phyloP scores from a whole-genome alignment of 257 asterid genomes.

The Cruciata laevipes region DNA sequence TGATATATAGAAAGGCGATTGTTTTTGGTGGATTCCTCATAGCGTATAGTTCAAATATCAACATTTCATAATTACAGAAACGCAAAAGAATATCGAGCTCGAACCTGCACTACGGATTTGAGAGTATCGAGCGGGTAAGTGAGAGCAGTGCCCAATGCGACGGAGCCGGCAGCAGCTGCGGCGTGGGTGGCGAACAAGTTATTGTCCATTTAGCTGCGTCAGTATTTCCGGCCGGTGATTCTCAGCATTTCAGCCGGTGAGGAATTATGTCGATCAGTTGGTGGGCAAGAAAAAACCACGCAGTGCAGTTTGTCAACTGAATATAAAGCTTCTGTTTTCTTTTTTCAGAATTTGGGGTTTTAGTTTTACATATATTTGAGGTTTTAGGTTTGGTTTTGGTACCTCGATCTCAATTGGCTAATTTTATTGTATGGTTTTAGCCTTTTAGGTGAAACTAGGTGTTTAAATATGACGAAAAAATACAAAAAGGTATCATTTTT shows the following conservation, averaged over 20 bases:
- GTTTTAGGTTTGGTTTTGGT: neutral
- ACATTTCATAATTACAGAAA: neutral
- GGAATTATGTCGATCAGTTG: slow-evolving; percentile 23
- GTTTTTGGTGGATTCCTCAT: too few relatives aligned
- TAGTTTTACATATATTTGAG: neutral
- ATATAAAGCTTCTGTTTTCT: neutral
- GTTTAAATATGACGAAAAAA: too few relatives aligned
- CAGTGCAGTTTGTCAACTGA: neutral
- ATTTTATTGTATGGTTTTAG: too few relatives aligned
- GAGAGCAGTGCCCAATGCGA: slow-evolving; percentile 45
- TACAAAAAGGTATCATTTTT: too few relatives aligned
- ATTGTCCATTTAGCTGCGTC: slow-evolving; percentile 46
- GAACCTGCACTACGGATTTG: slow-evolving; percentile 74
- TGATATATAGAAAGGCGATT: too few relatives aligned
- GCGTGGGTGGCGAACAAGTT: slow-evolving; percentile 55
- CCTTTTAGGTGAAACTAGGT: too few relatives aligned
- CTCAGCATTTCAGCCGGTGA: neutral
- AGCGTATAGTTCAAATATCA: too few relatives aligned
- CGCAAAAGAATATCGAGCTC: neutral
- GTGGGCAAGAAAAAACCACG: slow-evolving; percentile 9
- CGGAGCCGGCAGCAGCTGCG: slow-evolving; percentile 66
- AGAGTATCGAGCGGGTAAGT: slow-evolving; percentile 84
- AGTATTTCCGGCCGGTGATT: neutral
- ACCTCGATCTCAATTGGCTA: too few relatives aligned
- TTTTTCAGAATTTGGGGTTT: neutral